Percentiles rank a stretch among this genome's conserved stretches.
Conservation (phyloP, 1,284 basidiomycete genomes). For the Malassezia equina region DNA sequence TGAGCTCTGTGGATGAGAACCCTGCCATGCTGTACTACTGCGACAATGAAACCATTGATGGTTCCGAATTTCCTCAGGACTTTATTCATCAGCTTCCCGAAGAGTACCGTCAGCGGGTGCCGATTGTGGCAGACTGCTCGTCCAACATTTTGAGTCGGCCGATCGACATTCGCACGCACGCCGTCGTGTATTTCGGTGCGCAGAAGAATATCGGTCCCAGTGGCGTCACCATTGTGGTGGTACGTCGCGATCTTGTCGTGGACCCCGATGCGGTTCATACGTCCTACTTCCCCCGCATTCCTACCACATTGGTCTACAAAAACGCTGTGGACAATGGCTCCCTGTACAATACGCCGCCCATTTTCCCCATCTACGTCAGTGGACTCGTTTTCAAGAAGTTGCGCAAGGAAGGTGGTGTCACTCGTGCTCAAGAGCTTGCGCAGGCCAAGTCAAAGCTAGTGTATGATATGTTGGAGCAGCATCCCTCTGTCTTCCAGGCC, state of each 20-base stretch:
- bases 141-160: conserved; percentile 95
- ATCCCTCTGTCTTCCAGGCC: conserved; percentile 25
- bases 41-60: conserved; percentile 98
- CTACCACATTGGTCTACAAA: conserved; percentile 74
- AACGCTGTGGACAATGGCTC: conserved; percentile 67
- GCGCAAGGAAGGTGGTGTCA: conserved; percentile 58
- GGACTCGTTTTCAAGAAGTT: conserved; percentile 74
- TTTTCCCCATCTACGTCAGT: conserved; percentile 82
- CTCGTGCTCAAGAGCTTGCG: conserved; percentile 45
- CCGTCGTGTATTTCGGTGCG: conserved; percentile 91
- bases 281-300: conserved; percentile 57
- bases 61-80: conserved; percentile 71
- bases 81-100: conserved; percentile 64
- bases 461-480: conserved; percentile 34
- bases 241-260: conserved; percentile 67
- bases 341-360: conserved; percentile 89
- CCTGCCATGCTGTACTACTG: conserved; percentile 94
- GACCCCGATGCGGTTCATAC: conserved; percentile 34
- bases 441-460: conserved; percentile 26
- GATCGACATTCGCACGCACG: conserved; percentile 63
- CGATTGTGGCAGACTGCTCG: conserved; percentile 88
- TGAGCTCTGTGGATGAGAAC: conserved; percentile 56
- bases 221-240: conserved; percentile 83
- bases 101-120: conserved; percentile 54
- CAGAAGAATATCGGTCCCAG: conserved; percentile 98